Evolutionary conservation across 495 filamentous ascomycete species (phyloP).

Genomic region (Chaetomidium leptoderma): DNA sequence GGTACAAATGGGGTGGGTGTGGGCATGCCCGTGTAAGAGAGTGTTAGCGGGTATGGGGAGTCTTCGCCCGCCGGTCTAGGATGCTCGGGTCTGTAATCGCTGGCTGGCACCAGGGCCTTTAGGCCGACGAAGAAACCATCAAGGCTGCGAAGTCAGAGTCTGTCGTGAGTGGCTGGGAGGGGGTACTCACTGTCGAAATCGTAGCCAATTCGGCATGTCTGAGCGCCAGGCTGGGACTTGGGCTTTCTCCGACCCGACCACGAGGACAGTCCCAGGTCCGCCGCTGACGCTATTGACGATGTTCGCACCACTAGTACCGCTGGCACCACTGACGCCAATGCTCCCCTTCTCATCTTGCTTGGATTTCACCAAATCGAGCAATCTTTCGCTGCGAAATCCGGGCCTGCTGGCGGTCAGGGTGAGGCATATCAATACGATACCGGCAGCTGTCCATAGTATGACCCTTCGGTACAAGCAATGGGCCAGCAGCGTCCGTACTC

Average conservation of each 20-base stretch:
- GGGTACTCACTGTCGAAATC: slow-evolving; percentile 40
- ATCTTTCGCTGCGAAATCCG: slow-evolving; percentile 20
- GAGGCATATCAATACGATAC: slow-evolving; percentile 30
- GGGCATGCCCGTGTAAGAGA: slow-evolving; percentile 38
- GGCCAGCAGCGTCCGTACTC: slow-evolving; percentile 34
- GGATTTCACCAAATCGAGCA: slow-evolving; percentile 30
- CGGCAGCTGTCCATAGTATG: slow-evolving; percentile 36
- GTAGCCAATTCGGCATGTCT: slow-evolving; percentile 38
- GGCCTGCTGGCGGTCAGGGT: slow-evolving; percentile 25
- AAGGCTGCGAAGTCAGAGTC: slow-evolving; percentile 38
- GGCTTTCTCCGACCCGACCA: slow-evolving; percentile 3
- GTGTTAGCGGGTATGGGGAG: slow-evolving; percentile 27
- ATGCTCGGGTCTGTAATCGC: slow-evolving; percentile 69
- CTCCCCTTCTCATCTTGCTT: slow-evolving; percentile 1
- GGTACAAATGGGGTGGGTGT: slow-evolving; percentile 61
- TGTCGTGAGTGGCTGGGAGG: neutral
- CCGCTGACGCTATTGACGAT: neutral
- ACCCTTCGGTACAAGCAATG: slow-evolving; percentile 44
- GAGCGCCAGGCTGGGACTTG: slow-evolving; percentile 14
- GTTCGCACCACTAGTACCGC: neutral
- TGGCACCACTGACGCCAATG: no score
- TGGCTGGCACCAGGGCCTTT: slow-evolving; percentile 57
- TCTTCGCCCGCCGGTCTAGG: slow-evolving; percentile 46
- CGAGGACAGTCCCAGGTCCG: neutral
- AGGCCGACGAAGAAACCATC: slow-evolving; percentile 79